Base-by-base conservation (phyloP, 2,329 filamentous ascomycete species). In the Paraphaeosphaeria sporulosa region DNA sequence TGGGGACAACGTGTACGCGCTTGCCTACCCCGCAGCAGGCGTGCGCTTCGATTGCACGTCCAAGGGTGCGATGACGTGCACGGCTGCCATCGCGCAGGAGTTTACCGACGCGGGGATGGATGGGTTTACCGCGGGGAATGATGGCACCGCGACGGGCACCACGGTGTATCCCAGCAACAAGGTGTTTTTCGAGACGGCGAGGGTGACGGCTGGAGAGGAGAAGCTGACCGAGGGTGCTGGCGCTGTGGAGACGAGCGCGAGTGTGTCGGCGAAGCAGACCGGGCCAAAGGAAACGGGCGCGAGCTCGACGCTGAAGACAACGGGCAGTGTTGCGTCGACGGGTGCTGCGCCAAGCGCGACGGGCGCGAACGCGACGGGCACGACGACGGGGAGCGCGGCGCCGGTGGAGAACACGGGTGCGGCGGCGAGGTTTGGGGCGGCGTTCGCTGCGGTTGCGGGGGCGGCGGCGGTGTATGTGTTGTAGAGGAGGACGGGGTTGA, bases 31-130 rank as follows among this genome's bases (percentile, higher is more conserved):
- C 64, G 58, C 57, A 0, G 61, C 47, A 12, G 58, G 57, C 3
- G 42, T 76, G 62, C 71, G 65, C 57, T 64, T 69, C 21, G 64
- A 63, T 21, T 75, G 72, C 61, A 69, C 71, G 38, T 65, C 69
- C 56, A 66, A 73, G 50, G 56, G 55, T 4, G 59, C 71, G 38
- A 71, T 73, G 69, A 68, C 63, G 0, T 75, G 73, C 58, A 69
- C 60, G 2, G 71, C 69, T 4, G 58, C 62, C 21, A 65, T 71
- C 3, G 53, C 59, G n/a, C n/a, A 25, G 44, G 48, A 59, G 21
- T 57, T 56, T 21, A 57, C 58, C 1, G 59, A 57, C 15, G 58
- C 32, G 4, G 55, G 55, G 12, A 54, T 53, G 55, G 34, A 40
- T 8, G 38, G 15, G 23, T 58, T 61, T 52, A 59, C 63, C 4